These are phyloP conservation scores for Tylopilus sp. DNA, from an alignment of 1,284 basidiomycete genomes.

Conservation along the genomic window DNA sequence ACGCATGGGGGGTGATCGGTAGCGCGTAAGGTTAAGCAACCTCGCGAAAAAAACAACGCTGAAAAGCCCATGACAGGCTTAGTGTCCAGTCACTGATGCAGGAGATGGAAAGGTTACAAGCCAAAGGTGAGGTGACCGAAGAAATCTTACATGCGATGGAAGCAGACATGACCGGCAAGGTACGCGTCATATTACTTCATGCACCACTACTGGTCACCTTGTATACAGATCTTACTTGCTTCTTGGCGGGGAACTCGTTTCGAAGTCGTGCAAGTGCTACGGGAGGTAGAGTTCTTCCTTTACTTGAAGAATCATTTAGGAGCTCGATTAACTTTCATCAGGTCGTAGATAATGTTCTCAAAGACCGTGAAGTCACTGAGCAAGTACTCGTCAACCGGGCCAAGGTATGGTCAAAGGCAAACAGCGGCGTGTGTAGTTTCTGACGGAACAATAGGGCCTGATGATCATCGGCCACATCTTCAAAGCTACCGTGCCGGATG, in stretches of 20 bases:
- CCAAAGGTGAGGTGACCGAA: conserved; percentile 79
- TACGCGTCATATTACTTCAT: conserved; percentile 23
- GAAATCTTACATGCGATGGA: conserved; percentile 85
- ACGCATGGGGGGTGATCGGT: conserved; percentile 89
- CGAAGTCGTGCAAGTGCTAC: conserved; percentile 82
- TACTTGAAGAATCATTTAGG: neutral
- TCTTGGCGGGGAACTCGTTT: conserved; percentile 94
- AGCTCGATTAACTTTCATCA: conserved; percentile 25
- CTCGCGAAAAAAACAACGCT: neutral
- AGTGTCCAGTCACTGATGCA: conserved; percentile 46
- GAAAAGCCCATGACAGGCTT: conserved; percentile 16
- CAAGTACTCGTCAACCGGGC: conserved; percentile 72
- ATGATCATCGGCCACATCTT: conserved; percentile 82
- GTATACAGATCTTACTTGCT: conserved; percentile 75
- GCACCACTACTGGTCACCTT: neutral
- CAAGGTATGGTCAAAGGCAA: conserved; percentile 47
- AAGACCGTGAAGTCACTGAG: conserved; percentile 70
- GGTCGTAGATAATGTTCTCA: conserved; percentile 78
- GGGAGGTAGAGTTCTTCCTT: conserved; percentile 46
- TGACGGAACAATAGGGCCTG: conserved; percentile 53
- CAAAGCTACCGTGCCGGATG: conserved; percentile 78
- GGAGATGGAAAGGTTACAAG: conserved; percentile 89
- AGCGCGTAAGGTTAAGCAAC: conserved; percentile 67
- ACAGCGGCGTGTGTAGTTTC: neutral
- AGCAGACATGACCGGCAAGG: conserved; percentile 91